phyloP scores from a whole-genome alignment of 2,329 filamentous ascomycete genomes.

The Cladosporium colombiae region DNA sequence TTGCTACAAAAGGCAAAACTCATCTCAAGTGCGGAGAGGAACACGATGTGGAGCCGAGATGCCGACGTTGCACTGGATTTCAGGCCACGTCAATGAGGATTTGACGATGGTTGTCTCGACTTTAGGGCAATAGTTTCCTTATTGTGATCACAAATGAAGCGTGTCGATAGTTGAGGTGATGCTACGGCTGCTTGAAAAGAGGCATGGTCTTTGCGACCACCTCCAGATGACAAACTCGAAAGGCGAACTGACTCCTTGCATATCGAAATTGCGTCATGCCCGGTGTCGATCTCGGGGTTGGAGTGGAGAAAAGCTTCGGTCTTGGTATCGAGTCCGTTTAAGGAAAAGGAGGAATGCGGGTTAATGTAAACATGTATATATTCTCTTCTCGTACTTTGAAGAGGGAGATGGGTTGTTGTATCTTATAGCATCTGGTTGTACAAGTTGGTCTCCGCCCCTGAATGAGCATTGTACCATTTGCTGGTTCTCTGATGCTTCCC shows the following conservation, averaged over 20 bases:
- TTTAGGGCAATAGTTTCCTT: background rate
- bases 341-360: background rate
- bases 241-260: background rate
- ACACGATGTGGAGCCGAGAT: slow-evolving; percentile 16
- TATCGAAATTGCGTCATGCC: background rate
- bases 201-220: background rate
- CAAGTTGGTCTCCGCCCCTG: too few species aligned
- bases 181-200: background rate
- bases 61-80: background rate
- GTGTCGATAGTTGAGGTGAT: background rate
- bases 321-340: background rate
- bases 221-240: background rate
- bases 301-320: background rate
- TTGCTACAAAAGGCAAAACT: slow-evolving; percentile 2
- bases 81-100: background rate
- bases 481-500: too few species aligned
- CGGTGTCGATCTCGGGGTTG: background rate
- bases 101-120: background rate
- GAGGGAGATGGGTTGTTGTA: too few species aligned
- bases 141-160: background rate
- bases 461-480: too few species aligned
- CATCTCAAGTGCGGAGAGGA: slow-evolving; percentile 13
- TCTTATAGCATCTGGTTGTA: too few species aligned
- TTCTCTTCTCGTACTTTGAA: too few species aligned
- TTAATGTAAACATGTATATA: background rate